These are phyloP conservation scores for Delonix regia DNA, from an alignment of 306 rosid species.

Conservation along the genomic window DNA sequence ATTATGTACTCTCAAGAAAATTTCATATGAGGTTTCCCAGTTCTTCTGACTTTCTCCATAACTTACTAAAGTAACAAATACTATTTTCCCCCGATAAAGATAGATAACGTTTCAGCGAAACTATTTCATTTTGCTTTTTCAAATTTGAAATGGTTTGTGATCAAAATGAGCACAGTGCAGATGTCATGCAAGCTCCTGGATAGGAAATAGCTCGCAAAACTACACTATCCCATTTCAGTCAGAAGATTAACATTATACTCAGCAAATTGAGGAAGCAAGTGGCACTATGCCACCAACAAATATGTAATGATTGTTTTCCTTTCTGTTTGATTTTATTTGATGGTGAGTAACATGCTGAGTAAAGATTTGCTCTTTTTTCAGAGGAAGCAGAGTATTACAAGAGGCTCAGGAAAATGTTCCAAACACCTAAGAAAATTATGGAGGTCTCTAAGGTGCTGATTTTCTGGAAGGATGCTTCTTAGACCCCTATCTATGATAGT, in stretches of 20 bases:
- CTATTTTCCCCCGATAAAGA: too few species aligned
- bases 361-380: background rate
- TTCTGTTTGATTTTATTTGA: background rate
- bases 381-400: conserved; percentile 29
- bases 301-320: conserved; percentile 31
- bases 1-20: conserved; percentile 45
- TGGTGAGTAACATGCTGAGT: background rate
- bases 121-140: too few species aligned
- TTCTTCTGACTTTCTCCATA: background rate
- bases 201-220: conserved; percentile 60
- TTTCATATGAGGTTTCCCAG: conserved; percentile 40
- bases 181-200: conserved; percentile 61
- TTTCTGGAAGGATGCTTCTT: conserved; percentile 24
- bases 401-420: conserved; percentile 1
- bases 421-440: conserved; percentile 41
- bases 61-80: too few species aligned
- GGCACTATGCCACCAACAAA: conserved; percentile 33
- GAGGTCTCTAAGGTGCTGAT: conserved; percentile 39
- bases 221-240: conserved; percentile 50
- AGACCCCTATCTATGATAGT: conserved; percentile 49
- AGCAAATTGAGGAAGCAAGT: conserved; percentile 49
- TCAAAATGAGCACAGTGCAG: conserved; percentile 32
- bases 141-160: background rate
- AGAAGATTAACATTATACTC: conserved; percentile 51
- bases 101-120: too few species aligned